Base-by-base conservation (phyloP, 2,329 filamentous ascomycete genomes). In the Rhinocladiella similis region DNA sequence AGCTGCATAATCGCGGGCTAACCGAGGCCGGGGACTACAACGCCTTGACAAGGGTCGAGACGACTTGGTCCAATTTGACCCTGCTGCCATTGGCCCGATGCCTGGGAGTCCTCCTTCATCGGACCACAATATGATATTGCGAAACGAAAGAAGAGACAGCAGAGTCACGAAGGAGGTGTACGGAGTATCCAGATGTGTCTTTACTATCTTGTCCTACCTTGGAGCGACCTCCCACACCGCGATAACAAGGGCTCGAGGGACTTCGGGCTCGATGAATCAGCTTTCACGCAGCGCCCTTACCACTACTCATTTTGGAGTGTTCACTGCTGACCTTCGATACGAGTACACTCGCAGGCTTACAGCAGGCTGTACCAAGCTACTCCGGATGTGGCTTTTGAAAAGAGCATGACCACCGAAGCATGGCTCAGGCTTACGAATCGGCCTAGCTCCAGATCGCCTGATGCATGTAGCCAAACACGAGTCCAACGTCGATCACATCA, bases 1-100 rank as follows among this genome's bases (percentile, higher is more conserved):
- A 41, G 33, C 19, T 29, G 43, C 29, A 47, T 56, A 56, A 47
- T 47, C 47, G 48, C 14, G 43, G 9, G n/a, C 12, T 46, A 46
- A 27, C 43, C 43, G 43, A 46, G 22, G 25, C 20, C 43, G 13
- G 25, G 43, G 43, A 46, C 5, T 33, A 12, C 16, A 27, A n/a
- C n/a, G 43, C 20, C 43, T 46, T 12, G 43, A 16, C 43, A 50
- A 36, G 10, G n/a, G 22, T 46, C 43, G 43, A 46, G 9, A 46
- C 25, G 43, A 27, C 43, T 22, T 16, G 19, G 12, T 13, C n/a
- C 36, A 39, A 39, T 6, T 19, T 39, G 36, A 6, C 36, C 14
- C 18, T 16, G 14, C 36, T 39, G 4, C 36, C 36, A 39, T 39
- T 39, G 36, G 36, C 36, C 16, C 6, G n/a, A 39, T 39, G 36